Percentiles rank a stretch among this genome's conserved stretches.
Conservation (phyloP, 768 basidiomycete species). For the Pisolithus albus region DNA sequence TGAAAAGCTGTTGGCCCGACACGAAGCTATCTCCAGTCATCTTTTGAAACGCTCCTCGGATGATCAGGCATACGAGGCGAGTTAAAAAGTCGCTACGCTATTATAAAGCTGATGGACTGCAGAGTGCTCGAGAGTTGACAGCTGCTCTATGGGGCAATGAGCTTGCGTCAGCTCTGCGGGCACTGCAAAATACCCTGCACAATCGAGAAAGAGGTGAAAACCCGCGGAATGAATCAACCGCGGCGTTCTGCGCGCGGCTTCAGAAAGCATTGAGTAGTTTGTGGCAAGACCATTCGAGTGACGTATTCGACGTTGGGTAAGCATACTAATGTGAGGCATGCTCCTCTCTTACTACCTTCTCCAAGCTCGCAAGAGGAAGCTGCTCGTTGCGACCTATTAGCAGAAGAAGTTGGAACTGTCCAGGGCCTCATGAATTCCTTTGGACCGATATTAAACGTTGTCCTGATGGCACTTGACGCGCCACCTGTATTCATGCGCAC, state of each 20-base stretch:
- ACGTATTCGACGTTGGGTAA: slow-evolving; percentile 82
- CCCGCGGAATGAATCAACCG: slow-evolving; percentile 5
- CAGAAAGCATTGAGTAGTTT: slow-evolving; percentile 61
- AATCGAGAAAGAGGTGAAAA: slow-evolving; percentile 33
- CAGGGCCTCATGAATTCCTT: slow-evolving; percentile 77
- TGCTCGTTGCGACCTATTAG: slow-evolving; percentile 56
- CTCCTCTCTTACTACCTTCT: neutral
- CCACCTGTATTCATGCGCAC: slow-evolving; percentile 88
- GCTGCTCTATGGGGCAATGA: slow-evolving; percentile 80
- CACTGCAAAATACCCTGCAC: slow-evolving; percentile 45
- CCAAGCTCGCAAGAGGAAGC: slow-evolving; percentile 67
- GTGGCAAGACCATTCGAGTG: slow-evolving; percentile 62
- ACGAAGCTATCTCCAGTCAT: slow-evolving; percentile 61
- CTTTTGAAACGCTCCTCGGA: slow-evolving; percentile 65
- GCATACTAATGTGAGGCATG: slow-evolving; percentile 8
- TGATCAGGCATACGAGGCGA: slow-evolving; percentile 76
- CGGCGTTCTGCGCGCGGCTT: slow-evolving; percentile 47
- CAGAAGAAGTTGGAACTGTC: slow-evolving; percentile 70
- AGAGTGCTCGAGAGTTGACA: slow-evolving; percentile 78
- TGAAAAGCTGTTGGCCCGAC: slow-evolving; percentile 51
- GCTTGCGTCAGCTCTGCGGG: slow-evolving; percentile 60
- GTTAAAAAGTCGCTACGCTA: slow-evolving; percentile 13
- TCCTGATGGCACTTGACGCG: slow-evolving; percentile 75
- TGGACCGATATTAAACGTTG: slow-evolving; percentile 73
- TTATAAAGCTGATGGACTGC: neutral